phyloP scores from a whole-genome alignment of 805 yeast genomes.

The Pichia deserticola region DNA sequence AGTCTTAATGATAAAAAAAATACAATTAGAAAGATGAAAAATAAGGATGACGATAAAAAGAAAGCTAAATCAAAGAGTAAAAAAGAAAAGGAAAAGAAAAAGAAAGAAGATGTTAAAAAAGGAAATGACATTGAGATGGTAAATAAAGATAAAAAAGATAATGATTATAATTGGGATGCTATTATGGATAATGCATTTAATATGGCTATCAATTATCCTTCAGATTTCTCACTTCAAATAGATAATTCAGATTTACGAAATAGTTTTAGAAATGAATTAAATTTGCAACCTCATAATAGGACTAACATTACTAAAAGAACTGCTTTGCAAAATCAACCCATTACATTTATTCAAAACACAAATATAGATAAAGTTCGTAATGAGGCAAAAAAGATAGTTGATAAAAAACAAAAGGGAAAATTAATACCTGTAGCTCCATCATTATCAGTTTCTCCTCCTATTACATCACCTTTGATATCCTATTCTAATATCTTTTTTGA shows the following conservation, averaged over 20 bases:
- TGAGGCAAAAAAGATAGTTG: not conserved
- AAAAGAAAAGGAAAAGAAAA: constrained; percentile 11
- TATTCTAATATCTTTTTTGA: constrained; percentile 8
- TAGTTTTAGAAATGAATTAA: not conserved
- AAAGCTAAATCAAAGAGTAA: too few species aligned
- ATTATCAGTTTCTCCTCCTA: not conserved
- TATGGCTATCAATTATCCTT: constrained; percentile 65
- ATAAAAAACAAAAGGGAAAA: not conserved
- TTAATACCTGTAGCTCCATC: not conserved
- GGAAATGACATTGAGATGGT: not conserved
- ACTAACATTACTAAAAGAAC: not conserved
- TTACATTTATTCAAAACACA: constrained; percentile 7
- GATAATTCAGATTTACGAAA: not conserved
- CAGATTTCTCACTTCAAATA: constrained; percentile 25
- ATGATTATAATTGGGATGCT: constrained; percentile 41
- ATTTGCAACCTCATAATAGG: not conserved
- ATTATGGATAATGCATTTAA: constrained; percentile 72
- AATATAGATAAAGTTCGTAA: constrained; percentile 2
- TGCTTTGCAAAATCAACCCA: constrained; percentile 1
- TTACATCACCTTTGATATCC: constrained; percentile 3
- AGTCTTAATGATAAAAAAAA: too few species aligned
- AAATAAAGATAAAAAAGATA: constrained; percentile 18
- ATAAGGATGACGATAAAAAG: too few species aligned
- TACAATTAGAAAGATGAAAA: too few species aligned
- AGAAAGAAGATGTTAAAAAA: not conserved